Evolutionary conservation across 768 basidiomycete genomes (phyloP), one percentile per base, ranked within the genome.

Genomic region (Russula sp.): DNA sequence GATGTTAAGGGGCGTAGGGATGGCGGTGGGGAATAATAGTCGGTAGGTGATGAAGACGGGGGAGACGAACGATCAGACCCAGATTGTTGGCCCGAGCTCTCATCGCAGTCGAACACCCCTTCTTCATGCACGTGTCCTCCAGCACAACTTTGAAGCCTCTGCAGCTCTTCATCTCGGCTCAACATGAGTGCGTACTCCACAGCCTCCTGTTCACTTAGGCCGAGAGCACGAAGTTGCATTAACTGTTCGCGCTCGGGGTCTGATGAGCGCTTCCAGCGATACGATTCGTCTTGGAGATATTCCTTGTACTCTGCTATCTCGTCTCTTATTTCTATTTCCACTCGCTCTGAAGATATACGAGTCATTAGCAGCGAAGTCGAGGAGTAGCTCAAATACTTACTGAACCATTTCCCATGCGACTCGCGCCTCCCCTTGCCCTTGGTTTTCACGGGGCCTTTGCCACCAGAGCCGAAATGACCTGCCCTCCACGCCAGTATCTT

Each of bases 181-280:
- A 93, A 79, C 89, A 93, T 93, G 51, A 94, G 71, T 0, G 85
- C 79, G 67, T 94, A 94, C 69, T 91, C 87, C 32, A 93, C 75
- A 0, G 87, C 89, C 68, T 91, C 91, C 1, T 73, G 73, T 68
- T 94, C 91, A 61, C 79, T 84, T 45, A 93, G 74, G 2, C 91
- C 91, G 4, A 94, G 79, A n/a, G 74, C 73, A 39, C 83, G 77
- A 27, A 92, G 71, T 11, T 80, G 78, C 2, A 77, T 76, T 13
- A 75, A 74, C 65, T 93, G 88, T 66, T 84, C 87, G 31, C 76
- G 75, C 63, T 83, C 82, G 39, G 82, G 78, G 0, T 79, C 78
- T 66, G 80, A 76, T 3, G 70, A 71, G 16, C 73, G 75, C 49
- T 76, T 75, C 0, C 66, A 57, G 52, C 74, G 59, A 7, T 74